Percentiles rank a stretch among this genome's conserved stretches.
These are phyloP conservation scores for Epichloe scottii DNA, from an alignment of 2,329 filamentous ascomycete genomes.

Conservation along the genomic window DNA sequence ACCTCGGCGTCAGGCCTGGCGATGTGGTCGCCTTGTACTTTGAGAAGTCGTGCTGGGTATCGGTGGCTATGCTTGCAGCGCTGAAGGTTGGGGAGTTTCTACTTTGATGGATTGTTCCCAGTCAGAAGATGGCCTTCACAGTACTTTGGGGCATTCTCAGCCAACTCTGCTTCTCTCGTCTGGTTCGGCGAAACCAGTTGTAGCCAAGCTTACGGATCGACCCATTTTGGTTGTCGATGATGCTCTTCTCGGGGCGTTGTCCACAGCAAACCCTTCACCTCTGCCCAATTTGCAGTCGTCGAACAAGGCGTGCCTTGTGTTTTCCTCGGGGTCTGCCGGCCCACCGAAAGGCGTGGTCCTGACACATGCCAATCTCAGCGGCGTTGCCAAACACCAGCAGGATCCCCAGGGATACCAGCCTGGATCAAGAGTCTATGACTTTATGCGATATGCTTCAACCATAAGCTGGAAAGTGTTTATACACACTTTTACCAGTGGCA, in stretches of 20 bases:
- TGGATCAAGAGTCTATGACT: constrained; percentile 6
- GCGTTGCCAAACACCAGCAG: constrained; percentile 2
- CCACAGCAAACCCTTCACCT: no score
- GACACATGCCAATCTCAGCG: constrained; percentile 2
- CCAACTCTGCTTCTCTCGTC: not conserved
- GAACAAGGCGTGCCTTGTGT: not conserved
- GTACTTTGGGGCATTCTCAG: not conserved
- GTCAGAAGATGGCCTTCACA: not conserved
- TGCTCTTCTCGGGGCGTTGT: not conserved
- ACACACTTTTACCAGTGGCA: not conserved
- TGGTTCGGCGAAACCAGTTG: not conserved
- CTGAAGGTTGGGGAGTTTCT: constrained; percentile 16
- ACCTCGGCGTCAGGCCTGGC: not conserved
- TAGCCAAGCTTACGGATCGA: not conserved
- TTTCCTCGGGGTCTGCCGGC: not conserved
- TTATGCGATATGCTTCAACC: constrained; percentile 1
- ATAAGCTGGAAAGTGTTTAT: not conserved
- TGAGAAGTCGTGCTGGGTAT: constrained; percentile 14
- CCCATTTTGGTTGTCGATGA: not conserved
- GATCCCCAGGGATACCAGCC: constrained; percentile 1
- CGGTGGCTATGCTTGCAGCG: constrained; percentile 13
- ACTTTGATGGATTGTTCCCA: constrained; percentile 4
- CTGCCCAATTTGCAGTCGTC: not conserved
- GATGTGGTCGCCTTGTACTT: constrained; percentile 13
- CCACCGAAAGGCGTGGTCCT: not conserved